These are phyloP conservation scores for Gypsophila paniculata DNA, from an alignment of 179 eudicot species.

Conservation along the genomic window DNA sequence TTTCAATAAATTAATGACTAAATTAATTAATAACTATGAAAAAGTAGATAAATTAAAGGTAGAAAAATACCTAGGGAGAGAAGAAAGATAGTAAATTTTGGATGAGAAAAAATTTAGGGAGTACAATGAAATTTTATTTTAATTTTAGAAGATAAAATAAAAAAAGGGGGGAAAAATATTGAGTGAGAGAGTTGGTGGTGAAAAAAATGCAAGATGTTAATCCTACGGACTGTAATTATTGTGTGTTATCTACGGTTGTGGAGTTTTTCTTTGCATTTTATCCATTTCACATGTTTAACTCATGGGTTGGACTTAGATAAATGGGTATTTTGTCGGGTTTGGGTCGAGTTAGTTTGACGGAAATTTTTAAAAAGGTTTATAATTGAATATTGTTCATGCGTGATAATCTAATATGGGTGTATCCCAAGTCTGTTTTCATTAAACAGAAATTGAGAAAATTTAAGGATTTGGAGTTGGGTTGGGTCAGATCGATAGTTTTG, in stretches of 20 bases:
- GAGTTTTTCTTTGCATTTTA: too few relatives aligned
- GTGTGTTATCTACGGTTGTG: not conserved
- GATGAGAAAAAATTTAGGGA: constrained; percentile 9
- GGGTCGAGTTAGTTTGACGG: too few relatives aligned
- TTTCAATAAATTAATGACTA: too few relatives aligned
- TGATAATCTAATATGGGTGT: too few relatives aligned
- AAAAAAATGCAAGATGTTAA: not conserved
- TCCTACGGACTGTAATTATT: not conserved
- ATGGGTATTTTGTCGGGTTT: too few relatives aligned
- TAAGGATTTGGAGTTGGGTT: too few relatives aligned
- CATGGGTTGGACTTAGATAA: too few relatives aligned
- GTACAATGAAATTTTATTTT: not conserved
- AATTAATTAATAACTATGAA: not conserved
- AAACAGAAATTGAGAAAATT: too few relatives aligned
- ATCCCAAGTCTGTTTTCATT: too few relatives aligned
- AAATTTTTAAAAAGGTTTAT: too few relatives aligned
- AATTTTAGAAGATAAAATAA: not conserved
- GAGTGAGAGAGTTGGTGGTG: constrained; percentile 9
- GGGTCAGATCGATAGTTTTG: too few relatives aligned
- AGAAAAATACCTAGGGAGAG: constrained; percentile 14
- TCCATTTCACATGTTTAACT: not conserved
- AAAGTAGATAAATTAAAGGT: not conserved
- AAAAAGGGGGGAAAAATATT: not conserved
- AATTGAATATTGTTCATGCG: too few relatives aligned
- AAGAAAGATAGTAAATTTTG: constrained; percentile 4